These are phyloP conservation scores for Hibiscus tridactylites DNA, from an alignment of 345 rosid genomes.

Conservation along the genomic window DNA sequence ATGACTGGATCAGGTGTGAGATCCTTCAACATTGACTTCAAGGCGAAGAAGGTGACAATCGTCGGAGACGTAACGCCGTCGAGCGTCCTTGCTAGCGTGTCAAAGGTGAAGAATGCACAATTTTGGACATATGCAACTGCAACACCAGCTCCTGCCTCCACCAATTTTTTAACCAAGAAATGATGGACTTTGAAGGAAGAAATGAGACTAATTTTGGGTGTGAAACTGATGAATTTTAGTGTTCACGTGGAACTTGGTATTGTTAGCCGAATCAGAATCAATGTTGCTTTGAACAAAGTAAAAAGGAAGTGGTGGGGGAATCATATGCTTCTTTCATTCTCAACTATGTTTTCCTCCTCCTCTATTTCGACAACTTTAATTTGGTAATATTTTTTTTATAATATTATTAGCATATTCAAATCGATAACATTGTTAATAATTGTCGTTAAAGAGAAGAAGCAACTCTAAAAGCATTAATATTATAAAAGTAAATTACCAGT, in stretches of 20 bases:
- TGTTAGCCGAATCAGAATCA: slow-evolving; percentile 14
- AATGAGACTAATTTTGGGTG: neutral
- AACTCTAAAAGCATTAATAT: too few species aligned
- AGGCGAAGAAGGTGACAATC: slow-evolving; percentile 83
- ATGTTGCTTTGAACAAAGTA: slow-evolving; percentile 4
- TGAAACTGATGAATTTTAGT: neutral
- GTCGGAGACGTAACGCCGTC: slow-evolving; percentile 73
- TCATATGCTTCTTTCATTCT: neutral
- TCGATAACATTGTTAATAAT: too few species aligned
- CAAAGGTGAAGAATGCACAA: slow-evolving; percentile 86
- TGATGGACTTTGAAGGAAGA: neutral
- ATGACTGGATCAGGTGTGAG: slow-evolving; percentile 53
- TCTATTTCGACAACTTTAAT: too few species aligned
- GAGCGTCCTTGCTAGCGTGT: slow-evolving; percentile 62
- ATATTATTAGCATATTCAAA: too few species aligned
- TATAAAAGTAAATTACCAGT: too few species aligned
- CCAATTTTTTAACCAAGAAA: slow-evolving; percentile 12
- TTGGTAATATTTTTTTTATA: too few species aligned
- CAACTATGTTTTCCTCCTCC: neutral
- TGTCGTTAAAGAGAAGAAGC: too few species aligned
- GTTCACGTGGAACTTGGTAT: slow-evolving; percentile 10
- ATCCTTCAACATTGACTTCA: slow-evolving; percentile 79
- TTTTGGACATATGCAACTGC: slow-evolving; percentile 45
- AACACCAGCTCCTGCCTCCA: slow-evolving; percentile 9
- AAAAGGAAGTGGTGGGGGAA: neutral